Evolutionary conservation across 345 rosid genomes (phyloP).

Genomic region (Citrus glauca): DNA sequence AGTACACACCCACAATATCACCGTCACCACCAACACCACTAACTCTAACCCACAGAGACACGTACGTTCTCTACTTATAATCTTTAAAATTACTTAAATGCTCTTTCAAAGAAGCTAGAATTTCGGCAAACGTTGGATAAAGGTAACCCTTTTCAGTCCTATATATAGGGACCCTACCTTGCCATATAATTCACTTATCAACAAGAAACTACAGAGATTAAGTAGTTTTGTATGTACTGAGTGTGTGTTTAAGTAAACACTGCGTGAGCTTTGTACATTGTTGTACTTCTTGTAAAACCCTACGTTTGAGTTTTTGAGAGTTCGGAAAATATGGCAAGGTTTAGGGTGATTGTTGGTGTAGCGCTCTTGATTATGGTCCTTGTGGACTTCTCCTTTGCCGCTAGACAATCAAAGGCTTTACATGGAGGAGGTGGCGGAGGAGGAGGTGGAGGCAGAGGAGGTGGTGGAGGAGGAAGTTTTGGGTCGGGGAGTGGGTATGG

Average conservation of each 20-base stretch:
- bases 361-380: conserved; percentile 39
- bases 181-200: background rate
- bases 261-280: background rate
- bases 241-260: background rate
- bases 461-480: background rate
- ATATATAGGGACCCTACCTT: conserved; percentile 12
- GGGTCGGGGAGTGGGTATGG: conserved; percentile 25
- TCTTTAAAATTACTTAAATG: background rate
- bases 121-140: background rate
- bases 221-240: background rate
- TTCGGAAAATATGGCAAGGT: conserved; percentile 20
- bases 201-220: background rate
- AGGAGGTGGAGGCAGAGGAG: conserved; percentile 8
- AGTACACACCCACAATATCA: background rate
- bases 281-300: background rate
- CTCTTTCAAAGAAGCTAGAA: conserved; percentile 15
- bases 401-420: conserved; percentile 24
- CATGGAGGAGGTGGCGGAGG: conserved; percentile 17
- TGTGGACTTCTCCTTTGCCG: conserved; percentile 41
- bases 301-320: background rate
- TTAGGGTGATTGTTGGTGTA: conserved; percentile 28
- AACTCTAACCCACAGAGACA: conserved; percentile 7
- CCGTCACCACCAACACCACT: conserved; percentile 8
- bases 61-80: background rate
- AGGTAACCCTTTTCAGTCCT: background rate